phyloP scores from a whole-genome alignment of 2,329 filamentous ascomycete species.

The Stylonectria norvegica region DNA sequence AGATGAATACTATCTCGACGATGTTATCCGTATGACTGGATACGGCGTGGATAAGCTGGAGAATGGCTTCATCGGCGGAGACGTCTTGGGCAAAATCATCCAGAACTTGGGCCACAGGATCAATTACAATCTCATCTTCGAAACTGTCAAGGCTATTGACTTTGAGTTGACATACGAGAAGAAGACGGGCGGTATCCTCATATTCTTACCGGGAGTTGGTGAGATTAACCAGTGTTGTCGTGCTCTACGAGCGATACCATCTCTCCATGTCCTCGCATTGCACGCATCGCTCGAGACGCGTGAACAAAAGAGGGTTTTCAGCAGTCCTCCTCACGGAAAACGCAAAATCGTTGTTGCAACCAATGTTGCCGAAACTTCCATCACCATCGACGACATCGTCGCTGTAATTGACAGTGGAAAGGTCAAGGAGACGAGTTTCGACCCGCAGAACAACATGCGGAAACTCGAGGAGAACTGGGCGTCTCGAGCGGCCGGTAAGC shows the following conservation, averaged over 20 bases:
- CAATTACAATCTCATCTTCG: slow-evolving; percentile 83
- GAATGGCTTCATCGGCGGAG: slow-evolving; percentile 43
- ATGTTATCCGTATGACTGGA: slow-evolving; percentile 75
- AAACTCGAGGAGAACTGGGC: slow-evolving; percentile 94
- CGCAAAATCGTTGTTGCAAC: slow-evolving; percentile 92
- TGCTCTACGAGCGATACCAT: slow-evolving; percentile 58
- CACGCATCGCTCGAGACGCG: slow-evolving; percentile 87
- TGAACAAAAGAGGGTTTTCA: slow-evolving; percentile 86
- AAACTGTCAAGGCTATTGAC: slow-evolving; percentile 80
- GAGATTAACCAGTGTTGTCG: slow-evolving; percentile 84
- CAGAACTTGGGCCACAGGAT: slow-evolving; percentile 76
- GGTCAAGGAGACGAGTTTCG: slow-evolving; percentile 95
- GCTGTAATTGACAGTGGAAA: slow-evolving; percentile 93
- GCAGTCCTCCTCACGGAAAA: slow-evolving; percentile 69
- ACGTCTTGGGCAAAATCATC: slow-evolving; percentile 65
- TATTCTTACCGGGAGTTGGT: slow-evolving; percentile 87
- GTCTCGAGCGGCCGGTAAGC: slow-evolving; percentile 88
- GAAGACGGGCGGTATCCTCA: slow-evolving; percentile 77
- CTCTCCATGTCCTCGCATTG: slow-evolving; percentile 76
- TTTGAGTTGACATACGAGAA: slow-evolving; percentile 63
- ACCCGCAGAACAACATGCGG: slow-evolving; percentile 88
- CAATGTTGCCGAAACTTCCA: slow-evolving; percentile 96
- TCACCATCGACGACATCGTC: slow-evolving; percentile 96
- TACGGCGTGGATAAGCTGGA: slow-evolving; percentile 57
- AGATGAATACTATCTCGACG: slow-evolving; percentile 83